Percentiles rank a stretch among this genome's conserved stretches.
Conservation (phyloP, 2,329 filamentous ascomycete genomes). For the Grosmannia clavigera region DNA sequence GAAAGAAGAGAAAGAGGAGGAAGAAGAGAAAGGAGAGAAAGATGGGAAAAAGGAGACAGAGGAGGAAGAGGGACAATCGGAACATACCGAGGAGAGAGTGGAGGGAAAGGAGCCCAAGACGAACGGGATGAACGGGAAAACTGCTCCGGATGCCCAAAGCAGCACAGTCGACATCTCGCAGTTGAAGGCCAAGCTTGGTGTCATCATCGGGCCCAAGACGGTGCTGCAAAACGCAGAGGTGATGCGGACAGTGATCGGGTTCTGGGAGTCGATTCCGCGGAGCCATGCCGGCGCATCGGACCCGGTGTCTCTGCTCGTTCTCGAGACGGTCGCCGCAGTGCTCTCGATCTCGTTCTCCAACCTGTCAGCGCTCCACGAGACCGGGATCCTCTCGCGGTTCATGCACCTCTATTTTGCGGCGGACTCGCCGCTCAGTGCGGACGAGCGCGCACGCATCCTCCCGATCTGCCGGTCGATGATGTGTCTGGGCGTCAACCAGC, state of each 20-base stretch:
- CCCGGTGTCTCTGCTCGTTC: slow-evolving; percentile 48
- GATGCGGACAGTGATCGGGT: slow-evolving; percentile 46
- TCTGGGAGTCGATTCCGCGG: slow-evolving; percentile 51
- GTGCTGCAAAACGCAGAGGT: slow-evolving; percentile 50
- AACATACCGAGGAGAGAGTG: no score
- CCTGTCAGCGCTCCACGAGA: slow-evolving; percentile 57
- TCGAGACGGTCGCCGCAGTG: slow-evolving; percentile 49
- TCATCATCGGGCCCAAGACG: slow-evolving; percentile 37
- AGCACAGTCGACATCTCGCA: slow-evolving; percentile 4
- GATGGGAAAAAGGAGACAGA: neutral
- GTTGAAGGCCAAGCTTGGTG: slow-evolving; percentile 26
- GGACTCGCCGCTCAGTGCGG: slow-evolving; percentile 35
- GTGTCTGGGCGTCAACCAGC: slow-evolving; percentile 60
- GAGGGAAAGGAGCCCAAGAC: neutral
- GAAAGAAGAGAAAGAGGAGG: neutral
- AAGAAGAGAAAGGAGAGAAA: neutral
- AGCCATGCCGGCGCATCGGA: slow-evolving; percentile 23
- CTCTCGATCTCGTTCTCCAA: slow-evolving; percentile 55
- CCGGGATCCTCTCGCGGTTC: slow-evolving; percentile 56
- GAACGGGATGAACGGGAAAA: neutral
- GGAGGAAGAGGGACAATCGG: neutral
- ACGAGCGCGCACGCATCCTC: slow-evolving; percentile 48
- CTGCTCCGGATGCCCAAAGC: no score
- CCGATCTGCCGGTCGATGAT: slow-evolving; percentile 58
- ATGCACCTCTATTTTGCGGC: slow-evolving; percentile 47